Base-by-base conservation (phyloP, 768 basidiomycete genomes). In the Fomitopsis serialis region DNA sequence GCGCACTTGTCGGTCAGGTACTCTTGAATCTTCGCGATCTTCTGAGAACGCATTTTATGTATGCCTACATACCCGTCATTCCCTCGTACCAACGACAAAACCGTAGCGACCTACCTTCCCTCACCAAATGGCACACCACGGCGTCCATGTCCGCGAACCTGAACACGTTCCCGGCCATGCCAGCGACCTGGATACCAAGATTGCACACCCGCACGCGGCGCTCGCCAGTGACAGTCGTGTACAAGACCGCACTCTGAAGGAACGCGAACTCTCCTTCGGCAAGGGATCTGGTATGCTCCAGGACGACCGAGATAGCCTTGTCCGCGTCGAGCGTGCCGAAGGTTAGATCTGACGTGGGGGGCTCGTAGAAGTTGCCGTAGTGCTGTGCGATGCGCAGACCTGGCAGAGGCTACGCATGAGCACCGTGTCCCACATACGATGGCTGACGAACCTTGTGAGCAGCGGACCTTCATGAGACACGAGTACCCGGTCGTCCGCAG, bases 111-210 rank as follows among this genome's bases (percentile, higher is more conserved):
- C 61, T 56, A 93, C 96, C 85, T 64, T 89, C 82, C 58, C 93
- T 89, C 29, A 85, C 74, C 55, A 92, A 69, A 66, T 87, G 74
- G 42, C 82, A 78, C 22, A 95, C 75, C 1, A 85, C 81, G 2
- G 90, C 79, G 60, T 98, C 95, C 74, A 93, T 78, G 69, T 99
- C 97, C 12, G 92, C 93, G 68, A 74, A 91, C 48, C 88, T 82
- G 73, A 95, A 99, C 11, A 98, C 84, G 65, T 88, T 94, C 9
- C 85, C 91, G n/a, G 93, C 91, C 57, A 98, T 70, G 36, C 84
- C 79, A 2, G 84, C 87, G 1, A 92, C 84, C 44, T 84, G 85
- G 53, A 98, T 66, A 1, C 87, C 88, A n/a, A 98, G 71, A 61
- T 99, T 99, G 64, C 85, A 78, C 25, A 84, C 82, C 50, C 97